These are phyloP conservation scores for Penicillium sp. DNA, from an alignment of 2,329 filamentous ascomycete genomes.

Conservation along the genomic window DNA sequence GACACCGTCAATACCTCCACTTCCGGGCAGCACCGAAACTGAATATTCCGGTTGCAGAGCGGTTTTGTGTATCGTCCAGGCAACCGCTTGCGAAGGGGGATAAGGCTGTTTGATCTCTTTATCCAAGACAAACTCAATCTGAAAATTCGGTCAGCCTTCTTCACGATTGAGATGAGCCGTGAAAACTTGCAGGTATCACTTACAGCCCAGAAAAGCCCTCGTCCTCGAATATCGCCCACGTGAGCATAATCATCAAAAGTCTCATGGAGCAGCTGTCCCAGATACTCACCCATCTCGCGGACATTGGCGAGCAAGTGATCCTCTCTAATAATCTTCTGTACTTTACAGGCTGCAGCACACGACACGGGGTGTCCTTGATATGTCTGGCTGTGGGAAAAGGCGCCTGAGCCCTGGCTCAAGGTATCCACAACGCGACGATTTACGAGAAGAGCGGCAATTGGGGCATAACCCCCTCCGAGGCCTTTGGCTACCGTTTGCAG, in stretches of 20 bases:
- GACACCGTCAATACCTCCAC: constrained; percentile 46
- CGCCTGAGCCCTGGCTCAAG: constrained; percentile 38
- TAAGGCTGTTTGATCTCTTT: constrained; percentile 49
- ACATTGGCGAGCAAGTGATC: constrained; percentile 45
- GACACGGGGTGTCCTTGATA: constrained; percentile 52
- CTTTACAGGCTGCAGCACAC: constrained; percentile 47
- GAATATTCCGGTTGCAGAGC: constrained; percentile 37
- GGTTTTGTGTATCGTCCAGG: constrained; percentile 43
- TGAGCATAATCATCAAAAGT: constrained; percentile 39
- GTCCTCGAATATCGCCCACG: constrained; percentile 51
- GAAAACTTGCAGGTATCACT: constrained; percentile 20
- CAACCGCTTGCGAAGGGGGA: constrained; percentile 35
- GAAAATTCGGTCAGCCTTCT: constrained; percentile 1
- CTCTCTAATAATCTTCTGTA: constrained; percentile 48
- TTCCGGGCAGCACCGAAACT: constrained; percentile 49
- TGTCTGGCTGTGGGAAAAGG: constrained; percentile 52
- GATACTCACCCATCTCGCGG: constrained; percentile 23
- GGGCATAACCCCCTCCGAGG: constrained; percentile 49
- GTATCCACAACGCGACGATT: constrained; percentile 43
- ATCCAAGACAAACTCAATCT: constrained; percentile 53
- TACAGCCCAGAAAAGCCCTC: constrained; percentile 51
- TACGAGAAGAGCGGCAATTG: constrained; percentile 49
- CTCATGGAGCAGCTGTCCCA: constrained; percentile 37
- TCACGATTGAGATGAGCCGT: constrained; percentile 11
- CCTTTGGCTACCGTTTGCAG: constrained; percentile 55